A percentile compares a stretch with the other conserved stretches of the same genome.
phyloP scores from a whole-genome alignment of 1,139 yeast genomes.

The Neolecta irregularis region DNA sequence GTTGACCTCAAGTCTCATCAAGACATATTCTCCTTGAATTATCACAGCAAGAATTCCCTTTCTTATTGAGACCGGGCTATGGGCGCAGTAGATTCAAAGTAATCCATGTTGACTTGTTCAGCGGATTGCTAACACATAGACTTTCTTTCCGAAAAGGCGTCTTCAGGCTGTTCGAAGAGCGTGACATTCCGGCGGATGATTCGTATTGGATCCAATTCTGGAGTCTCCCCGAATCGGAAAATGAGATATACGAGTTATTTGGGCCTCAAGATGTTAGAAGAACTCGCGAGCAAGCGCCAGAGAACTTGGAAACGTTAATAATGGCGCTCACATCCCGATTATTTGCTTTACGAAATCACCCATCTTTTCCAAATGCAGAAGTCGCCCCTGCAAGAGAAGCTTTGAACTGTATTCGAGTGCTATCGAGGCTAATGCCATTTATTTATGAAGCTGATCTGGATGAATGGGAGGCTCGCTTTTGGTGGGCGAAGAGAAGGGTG shows the following conservation, averaged over 20 bases:
- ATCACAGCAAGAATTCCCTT: too few relatives aligned
- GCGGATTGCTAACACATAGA: too few relatives aligned
- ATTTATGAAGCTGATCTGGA: conserved; percentile 39
- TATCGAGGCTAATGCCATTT: conserved; percentile 54
- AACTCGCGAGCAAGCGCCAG: conserved; percentile 43
- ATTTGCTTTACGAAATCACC: conserved; percentile 21
- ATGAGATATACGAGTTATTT: conserved; percentile 43
- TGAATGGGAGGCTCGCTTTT: conserved; percentile 32
- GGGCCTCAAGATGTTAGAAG: conserved; percentile 43
- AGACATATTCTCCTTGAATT: too few relatives aligned
- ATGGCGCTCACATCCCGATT: conserved; percentile 29
- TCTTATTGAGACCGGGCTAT: too few relatives aligned
- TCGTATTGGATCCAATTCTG: too few relatives aligned
- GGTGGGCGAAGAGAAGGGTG: conserved; percentile 25
- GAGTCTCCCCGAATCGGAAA: conserved; percentile 30
- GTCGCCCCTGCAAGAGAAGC: conserved; percentile 21
- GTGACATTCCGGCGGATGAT: too few relatives aligned
- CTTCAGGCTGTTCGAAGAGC: conserved; percentile 42
- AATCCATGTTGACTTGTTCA: too few relatives aligned
- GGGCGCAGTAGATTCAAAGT: too few relatives aligned
- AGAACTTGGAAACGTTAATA: conserved; percentile 41
- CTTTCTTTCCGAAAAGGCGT: conserved; percentile 46
- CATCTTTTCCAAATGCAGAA: conserved; percentile 21
- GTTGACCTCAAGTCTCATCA: too few relatives aligned
- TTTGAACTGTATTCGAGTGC: conserved; percentile 47